A percentile compares a stretch with the other conserved stretches of the same genome.
These are phyloP conservation scores for Angomonas desouzai DNA, from an alignment of 208 protist genomes.

Conservation along the genomic window DNA sequence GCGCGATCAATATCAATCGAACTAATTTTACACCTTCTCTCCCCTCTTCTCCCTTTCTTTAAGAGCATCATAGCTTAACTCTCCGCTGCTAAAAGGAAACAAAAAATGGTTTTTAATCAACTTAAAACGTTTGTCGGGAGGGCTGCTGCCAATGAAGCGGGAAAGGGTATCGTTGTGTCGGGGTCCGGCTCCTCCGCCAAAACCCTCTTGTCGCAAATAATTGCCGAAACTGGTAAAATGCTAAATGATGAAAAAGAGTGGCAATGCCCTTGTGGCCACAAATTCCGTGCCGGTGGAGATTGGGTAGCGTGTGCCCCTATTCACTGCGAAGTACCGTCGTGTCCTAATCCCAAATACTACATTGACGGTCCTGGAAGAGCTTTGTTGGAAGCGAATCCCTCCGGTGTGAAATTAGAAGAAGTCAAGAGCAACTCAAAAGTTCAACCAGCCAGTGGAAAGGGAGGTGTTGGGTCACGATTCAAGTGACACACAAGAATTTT, in stretches of 20 bases:
- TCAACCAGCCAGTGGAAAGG: slow-evolving; percentile 6
- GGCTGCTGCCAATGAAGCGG: slow-evolving; percentile 29
- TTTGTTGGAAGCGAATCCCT: slow-evolving; percentile 79
- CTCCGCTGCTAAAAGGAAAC: background rate
- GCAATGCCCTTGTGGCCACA: slow-evolving; percentile 89
- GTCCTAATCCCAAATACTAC: slow-evolving; percentile 89
- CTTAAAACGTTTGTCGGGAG: slow-evolving; percentile 76
- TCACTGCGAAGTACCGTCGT: slow-evolving; percentile 86
- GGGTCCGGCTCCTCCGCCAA: slow-evolving; percentile 21
- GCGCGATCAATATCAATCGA: too few relatives aligned
- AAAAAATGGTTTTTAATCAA: slow-evolving; percentile 33
- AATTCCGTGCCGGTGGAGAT: slow-evolving; percentile 77
- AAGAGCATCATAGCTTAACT: background rate
- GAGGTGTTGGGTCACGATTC: slow-evolving; percentile 71
- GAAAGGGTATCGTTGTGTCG: slow-evolving; percentile 47
- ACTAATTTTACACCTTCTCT: slow-evolving; percentile 15
- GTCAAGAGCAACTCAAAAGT: slow-evolving; percentile 23
- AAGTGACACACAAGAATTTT: too few relatives aligned
- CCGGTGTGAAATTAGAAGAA: slow-evolving; percentile 74
- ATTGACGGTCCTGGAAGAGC: slow-evolving; percentile 78
- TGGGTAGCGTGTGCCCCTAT: slow-evolving; percentile 82
- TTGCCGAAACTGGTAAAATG: slow-evolving; percentile 22
- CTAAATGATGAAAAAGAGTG: slow-evolving; percentile 81
- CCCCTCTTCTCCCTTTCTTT: background rate
- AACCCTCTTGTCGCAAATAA: slow-evolving; percentile 45